Evolutionary conservation across 345 rosid genomes (phyloP).

Genomic region (Rhodamnia rubescens): DNA sequence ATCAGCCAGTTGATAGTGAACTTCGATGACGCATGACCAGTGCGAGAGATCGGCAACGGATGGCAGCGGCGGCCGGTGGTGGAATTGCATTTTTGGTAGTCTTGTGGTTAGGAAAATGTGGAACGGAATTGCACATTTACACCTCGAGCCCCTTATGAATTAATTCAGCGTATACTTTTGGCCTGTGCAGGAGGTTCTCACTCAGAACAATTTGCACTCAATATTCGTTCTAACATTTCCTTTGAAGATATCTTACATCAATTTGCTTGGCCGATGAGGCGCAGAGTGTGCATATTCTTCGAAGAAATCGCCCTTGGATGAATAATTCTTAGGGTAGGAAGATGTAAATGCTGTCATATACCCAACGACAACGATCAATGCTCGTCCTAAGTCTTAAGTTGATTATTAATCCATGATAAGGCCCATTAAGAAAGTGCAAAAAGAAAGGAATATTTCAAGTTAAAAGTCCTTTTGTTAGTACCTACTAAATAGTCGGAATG

Average conservation of each 20-base stretch:
- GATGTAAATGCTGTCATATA: not conserved
- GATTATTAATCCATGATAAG: not conserved
- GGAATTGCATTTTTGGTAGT: no score
- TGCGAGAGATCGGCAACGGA: no score
- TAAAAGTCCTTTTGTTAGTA: not conserved
- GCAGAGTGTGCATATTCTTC: not conserved
- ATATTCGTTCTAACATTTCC: not conserved
- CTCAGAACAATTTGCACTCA: not conserved
- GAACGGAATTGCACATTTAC: no score
- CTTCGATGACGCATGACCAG: no score
- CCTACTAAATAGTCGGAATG: not conserved
- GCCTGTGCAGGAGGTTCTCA: fast-evolving
- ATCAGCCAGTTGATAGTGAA: no score
- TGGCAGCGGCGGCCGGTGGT: no score
- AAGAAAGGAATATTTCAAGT: not conserved
- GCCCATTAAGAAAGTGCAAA: not conserved
- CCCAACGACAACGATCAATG: not conserved
- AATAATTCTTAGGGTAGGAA: not conserved
- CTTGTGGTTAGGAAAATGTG: no score
- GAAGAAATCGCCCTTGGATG: not conserved
- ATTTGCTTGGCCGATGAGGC: not conserved
- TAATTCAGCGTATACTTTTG: not conserved
- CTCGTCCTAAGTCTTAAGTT: not conserved
- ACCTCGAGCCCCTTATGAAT: no score
- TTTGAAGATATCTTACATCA: not conserved